Percentiles rank a stretch among this genome's conserved stretches.
Evolutionary conservation across 352 stramenopile species (phyloP).

Genomic region (Phytophthora citrophthora): DNA sequence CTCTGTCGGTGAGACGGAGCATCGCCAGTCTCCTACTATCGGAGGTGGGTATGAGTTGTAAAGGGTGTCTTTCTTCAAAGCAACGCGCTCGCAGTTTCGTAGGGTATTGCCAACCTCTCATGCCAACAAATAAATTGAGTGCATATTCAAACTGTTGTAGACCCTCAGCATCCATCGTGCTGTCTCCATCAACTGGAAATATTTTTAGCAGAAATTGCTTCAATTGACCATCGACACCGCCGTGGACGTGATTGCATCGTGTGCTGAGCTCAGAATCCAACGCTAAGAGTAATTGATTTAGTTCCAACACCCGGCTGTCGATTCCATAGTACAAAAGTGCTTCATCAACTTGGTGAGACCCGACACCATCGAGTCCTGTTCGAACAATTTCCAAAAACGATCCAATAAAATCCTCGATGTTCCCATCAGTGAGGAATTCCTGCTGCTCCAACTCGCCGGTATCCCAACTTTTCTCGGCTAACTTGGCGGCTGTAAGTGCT

Average conservation of each 20-base stretch:
- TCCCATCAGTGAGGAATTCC: slow-evolving; percentile 9
- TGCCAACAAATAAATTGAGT: slow-evolving; percentile 23
- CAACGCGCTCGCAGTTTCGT: slow-evolving; percentile 12
- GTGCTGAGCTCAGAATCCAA: slow-evolving; percentile 19
- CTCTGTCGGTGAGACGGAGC: slow-evolving; percentile 28
- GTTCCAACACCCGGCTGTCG: slow-evolving; percentile 8
- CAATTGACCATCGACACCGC: slow-evolving; percentile 24
- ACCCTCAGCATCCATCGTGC: slow-evolving; percentile 1
- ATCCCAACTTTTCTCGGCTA: slow-evolving; percentile 19
- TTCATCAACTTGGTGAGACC: slow-evolving; percentile 7
- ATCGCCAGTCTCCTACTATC: slow-evolving; percentile 23
- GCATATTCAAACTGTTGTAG: slow-evolving; percentile 21
- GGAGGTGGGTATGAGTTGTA: slow-evolving; percentile 21
- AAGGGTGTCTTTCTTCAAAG: slow-evolving; percentile 21
- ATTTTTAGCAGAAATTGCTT: slow-evolving; percentile 21
- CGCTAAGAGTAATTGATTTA: slow-evolving; percentile 18
- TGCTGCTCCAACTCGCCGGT: slow-evolving; percentile 1
- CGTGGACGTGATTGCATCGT: slow-evolving; percentile 15
- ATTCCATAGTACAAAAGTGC: slow-evolving; percentile 18
- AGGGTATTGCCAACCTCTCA: slow-evolving; percentile 19
- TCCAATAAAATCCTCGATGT: slow-evolving; percentile 18
- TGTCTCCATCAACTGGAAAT: slow-evolving; percentile 7
- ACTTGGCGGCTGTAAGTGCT: slow-evolving; percentile 6
- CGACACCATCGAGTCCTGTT: slow-evolving; percentile 2
- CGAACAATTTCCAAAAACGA: slow-evolving; percentile 18